A percentile compares a stretch with the other conserved stretches of the same genome.
phyloP scores from a whole-genome alignment of 2,329 filamentous ascomycete genomes.

The Furcasterigmium furcatum region DNA sequence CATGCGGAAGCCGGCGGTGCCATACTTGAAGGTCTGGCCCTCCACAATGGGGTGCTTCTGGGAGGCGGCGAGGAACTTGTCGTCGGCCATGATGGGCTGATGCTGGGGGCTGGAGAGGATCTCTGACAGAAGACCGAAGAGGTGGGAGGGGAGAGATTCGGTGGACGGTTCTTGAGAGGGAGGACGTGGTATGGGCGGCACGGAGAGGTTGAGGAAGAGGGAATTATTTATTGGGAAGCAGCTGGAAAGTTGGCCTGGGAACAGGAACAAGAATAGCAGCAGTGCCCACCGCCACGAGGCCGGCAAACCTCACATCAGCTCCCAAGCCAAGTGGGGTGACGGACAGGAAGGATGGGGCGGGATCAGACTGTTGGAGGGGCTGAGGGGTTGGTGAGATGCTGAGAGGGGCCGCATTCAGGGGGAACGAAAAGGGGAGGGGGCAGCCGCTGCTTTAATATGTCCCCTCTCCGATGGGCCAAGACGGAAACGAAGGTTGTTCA shows the following conservation, averaged over 20 bases:
- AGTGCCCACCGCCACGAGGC: neutral
- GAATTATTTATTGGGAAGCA: constrained; percentile 10
- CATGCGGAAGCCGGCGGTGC: constrained; percentile 68
- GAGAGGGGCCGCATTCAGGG: no score
- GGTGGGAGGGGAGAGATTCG: neutral
- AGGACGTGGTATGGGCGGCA: neutral
- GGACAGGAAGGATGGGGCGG: no score
- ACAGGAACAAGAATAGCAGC: neutral
- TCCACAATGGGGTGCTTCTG: constrained; percentile 58
- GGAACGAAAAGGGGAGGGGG: no score
- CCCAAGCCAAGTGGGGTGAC: neutral
- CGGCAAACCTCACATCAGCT: neutral
- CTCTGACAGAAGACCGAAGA: neutral
- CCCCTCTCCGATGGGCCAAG: no score
- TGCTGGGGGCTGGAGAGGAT: neutral
- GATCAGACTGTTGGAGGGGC: no score
- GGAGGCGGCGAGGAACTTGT: constrained; percentile 56
- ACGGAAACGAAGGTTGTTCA: no score
- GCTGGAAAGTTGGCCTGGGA: constrained; percentile 1
- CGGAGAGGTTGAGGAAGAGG: no score
- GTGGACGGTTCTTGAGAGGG: constrained; percentile 3
- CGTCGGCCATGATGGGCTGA: constrained; percentile 40
- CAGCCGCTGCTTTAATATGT: no score
- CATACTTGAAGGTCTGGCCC: constrained; percentile 59
- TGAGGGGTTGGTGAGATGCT: no score